Evolutionary conservation across 2,329 filamentous ascomycete species (phyloP).

Genomic region (Aspergillus sp.): DNA sequence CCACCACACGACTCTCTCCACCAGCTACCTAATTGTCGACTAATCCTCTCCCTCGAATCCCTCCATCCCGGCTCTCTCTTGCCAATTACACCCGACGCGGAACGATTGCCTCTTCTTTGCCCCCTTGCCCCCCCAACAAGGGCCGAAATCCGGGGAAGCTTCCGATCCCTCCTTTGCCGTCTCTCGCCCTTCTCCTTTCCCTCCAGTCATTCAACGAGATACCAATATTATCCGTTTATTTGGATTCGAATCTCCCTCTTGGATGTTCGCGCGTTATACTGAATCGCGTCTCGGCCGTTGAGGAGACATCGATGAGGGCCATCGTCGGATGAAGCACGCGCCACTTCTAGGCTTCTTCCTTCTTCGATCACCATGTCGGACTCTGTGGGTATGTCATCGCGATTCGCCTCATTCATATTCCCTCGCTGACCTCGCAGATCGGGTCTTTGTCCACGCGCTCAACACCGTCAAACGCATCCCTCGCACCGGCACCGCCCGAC

Average conservation of each 20-base stretch:
- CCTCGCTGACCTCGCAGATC: constrained; percentile 59
- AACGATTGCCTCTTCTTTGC: not conserved
- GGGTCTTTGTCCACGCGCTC: constrained; percentile 97
- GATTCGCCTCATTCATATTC: not conserved
- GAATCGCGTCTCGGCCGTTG: not conserved
- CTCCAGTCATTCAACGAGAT: not conserved
- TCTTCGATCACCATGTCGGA: constrained; percentile 45
- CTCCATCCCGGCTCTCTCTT: not conserved
- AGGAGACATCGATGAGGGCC: constrained; percentile 26
- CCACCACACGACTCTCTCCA: constrained; percentile 7
- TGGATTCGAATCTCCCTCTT: not conserved
- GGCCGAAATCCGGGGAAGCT: constrained; percentile 20
- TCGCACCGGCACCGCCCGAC: constrained; percentile 85
- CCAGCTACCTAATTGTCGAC: no score
- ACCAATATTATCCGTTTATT: not conserved
- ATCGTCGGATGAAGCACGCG: constrained; percentile 35
- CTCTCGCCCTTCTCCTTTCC: not conserved
- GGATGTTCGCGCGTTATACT: not conserved
- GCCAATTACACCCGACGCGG: not conserved
- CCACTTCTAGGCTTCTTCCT: constrained; percentile 15
- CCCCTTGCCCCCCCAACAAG: not conserved
- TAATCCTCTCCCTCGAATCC: not conserved
- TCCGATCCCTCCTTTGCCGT: not conserved
- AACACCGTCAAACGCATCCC: constrained; percentile 98
- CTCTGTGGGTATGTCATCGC: constrained; percentile 43